Evolutionary conservation across 2,329 filamentous ascomycete species (phyloP).

Genomic region (Clonostachys chloroleuca): DNA sequence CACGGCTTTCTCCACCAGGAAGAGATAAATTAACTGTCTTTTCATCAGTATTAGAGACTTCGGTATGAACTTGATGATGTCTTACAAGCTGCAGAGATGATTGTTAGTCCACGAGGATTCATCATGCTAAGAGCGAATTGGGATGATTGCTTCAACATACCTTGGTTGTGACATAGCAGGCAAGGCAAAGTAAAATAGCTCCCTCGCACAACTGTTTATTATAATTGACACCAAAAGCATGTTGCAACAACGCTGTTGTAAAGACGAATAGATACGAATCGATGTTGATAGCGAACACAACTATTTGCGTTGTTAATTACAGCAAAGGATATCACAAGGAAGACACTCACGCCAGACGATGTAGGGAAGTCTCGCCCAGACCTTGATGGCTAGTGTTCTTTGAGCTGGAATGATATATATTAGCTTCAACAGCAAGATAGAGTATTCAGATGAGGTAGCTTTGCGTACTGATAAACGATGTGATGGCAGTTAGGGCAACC

Average conservation of each 20-base stretch:
- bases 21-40: constrained; percentile 52
- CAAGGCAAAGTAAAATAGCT: constrained; percentile 55
- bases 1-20: constrained; percentile 60
- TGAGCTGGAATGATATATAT: constrained; percentile 19
- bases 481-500: constrained; percentile 23
- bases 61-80: too few species aligned
- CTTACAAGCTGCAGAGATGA: too few species aligned
- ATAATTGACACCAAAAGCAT: constrained; percentile 51
- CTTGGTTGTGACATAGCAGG: constrained; percentile 61
- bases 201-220: constrained; percentile 46
- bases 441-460: neutral
- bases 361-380: constrained; percentile 33
- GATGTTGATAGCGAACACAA: constrained; percentile 54
- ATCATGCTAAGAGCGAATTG: neutral
- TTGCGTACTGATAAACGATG: constrained; percentile 27
- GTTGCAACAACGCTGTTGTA: constrained; percentile 49
- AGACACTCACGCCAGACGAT: constrained; percentile 34
- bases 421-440: neutral
- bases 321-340: neutral
- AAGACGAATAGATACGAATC: constrained; percentile 59
- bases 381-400: constrained; percentile 25
- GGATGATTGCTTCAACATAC: constrained; percentile 21
- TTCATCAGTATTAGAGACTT: too few species aligned
- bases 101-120: too few species aligned
- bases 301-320: constrained; percentile 22